Base-by-base conservation (phyloP, 83 land plant species). In the Larix sibirica region DNA sequence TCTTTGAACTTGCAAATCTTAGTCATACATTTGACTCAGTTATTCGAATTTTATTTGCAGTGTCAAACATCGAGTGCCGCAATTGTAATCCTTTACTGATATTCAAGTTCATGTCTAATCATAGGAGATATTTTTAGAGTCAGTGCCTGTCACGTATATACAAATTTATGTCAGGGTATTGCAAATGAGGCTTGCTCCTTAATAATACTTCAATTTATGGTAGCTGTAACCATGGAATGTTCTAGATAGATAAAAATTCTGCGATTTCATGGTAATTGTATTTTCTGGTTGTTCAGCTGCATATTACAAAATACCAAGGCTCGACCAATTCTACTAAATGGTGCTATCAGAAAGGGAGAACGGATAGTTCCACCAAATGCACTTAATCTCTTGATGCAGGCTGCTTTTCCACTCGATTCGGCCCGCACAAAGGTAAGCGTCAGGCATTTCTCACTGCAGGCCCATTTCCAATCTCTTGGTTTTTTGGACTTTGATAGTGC, bases 301-400 rank as follows among this genome's bases (percentile, higher is more conserved):
- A 78, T 97, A 36, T 80, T 97, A 38, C 82, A 89, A 28, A 88
- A 87, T 20, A 84, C 92, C 50, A 97, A 95, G 84, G 92, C 95
- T 36, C 88, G 91, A 31, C 44, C 92, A 42, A 83, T 94, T 62
- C 81, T 97, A 38, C 56, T 92, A 65, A 95, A 91, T 88, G 91
- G 93, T 82, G 97, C 93, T 62, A 87, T 91, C 2, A 90, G 94
- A 83, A 97, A 96, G 70, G 99, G 99, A 28, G 99, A 97, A 83
- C 89, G 99, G 40, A 62, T 96, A 71, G 89, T 97, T 21, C 94
- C 99, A 36, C 97, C 99, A 54, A 61, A 91, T 62, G 81, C 97
- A 40, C 87, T 94, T 33, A 95, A 94, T 62, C 64, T 86, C 17
- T 80, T 95, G 76, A 64, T 94, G 86, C 90, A 83, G 16, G 83